phyloP scores from a whole-genome alignment of 1,284 basidiomycete genomes.

The Meira miltonrushii region DNA sequence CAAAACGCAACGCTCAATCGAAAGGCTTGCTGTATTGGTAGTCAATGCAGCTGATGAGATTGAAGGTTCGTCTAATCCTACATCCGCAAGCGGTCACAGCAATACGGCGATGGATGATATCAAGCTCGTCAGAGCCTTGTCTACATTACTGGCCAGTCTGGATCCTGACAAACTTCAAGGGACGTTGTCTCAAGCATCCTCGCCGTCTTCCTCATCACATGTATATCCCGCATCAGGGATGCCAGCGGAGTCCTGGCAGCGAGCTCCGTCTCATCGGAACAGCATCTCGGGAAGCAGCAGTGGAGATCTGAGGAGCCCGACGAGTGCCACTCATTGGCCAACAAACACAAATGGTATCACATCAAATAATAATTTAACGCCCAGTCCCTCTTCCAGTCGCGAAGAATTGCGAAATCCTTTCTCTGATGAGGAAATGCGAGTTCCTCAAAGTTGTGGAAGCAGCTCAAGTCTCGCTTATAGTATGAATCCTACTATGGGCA shows the following conservation, averaged over 20 bases:
- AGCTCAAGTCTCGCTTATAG: too few species aligned
- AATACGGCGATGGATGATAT: not conserved
- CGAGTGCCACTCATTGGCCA: not conserved
- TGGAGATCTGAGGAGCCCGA: not conserved
- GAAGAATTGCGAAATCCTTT: conserved; percentile 12
- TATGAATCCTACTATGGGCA: too few species aligned
- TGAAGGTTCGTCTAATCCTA: not conserved
- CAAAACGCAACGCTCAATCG: not conserved
- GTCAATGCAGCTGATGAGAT: not conserved
- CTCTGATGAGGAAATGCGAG: not conserved
- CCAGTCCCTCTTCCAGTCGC: conserved; percentile 10
- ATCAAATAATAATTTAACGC: not conserved
- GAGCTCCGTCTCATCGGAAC: not conserved
- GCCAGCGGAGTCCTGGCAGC: not conserved
- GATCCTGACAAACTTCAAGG: too few species aligned
- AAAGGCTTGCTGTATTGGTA: not conserved
- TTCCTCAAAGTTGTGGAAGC: not conserved
- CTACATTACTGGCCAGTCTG: not conserved
- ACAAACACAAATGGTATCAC: not conserved
- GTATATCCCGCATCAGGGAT: not conserved
- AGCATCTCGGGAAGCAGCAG: not conserved
- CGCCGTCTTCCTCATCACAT: not conserved
- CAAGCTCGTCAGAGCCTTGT: conserved; percentile 2
- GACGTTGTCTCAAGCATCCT: not conserved
- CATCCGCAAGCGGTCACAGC: not conserved